Conservation (phyloP, 805 yeast species). For the Nakazawaea ambrosiae region DNA sequence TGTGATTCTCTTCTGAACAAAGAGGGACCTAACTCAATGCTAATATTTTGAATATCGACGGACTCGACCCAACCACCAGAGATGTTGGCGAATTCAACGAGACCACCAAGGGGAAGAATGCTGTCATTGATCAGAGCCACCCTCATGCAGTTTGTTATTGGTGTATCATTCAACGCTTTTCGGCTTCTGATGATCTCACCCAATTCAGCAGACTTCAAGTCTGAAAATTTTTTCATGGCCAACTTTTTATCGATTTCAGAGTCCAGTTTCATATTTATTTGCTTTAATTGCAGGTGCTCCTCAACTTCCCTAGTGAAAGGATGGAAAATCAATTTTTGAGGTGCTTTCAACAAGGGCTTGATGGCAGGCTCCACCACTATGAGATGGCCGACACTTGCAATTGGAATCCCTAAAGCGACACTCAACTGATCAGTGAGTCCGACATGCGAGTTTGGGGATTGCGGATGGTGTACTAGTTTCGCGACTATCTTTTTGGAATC, state of each 20-base stretch:
- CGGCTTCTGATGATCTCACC: slow-evolving; percentile 12
- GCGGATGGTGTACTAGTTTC: slow-evolving; percentile 31
- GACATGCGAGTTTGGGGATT: slow-evolving; percentile 30
- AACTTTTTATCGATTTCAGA: slow-evolving; percentile 17
- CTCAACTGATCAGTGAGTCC: slow-evolving; percentile 51
- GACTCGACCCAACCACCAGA: slow-evolving; percentile 41
- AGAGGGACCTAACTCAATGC: slow-evolving; percentile 45
- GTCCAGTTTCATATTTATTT: slow-evolving; percentile 14
- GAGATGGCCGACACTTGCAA: slow-evolving; percentile 41
- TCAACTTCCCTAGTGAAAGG: slow-evolving; percentile 37
- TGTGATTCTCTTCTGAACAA: slow-evolving; percentile 25
- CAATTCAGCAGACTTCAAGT: slow-evolving; percentile 17
- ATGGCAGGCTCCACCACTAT: slow-evolving; percentile 43
- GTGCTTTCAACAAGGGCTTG: slow-evolving; percentile 24
- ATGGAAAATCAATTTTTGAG: slow-evolving; percentile 39
- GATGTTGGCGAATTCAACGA: slow-evolving; percentile 40
- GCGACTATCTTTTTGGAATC: slow-evolving; percentile 46
- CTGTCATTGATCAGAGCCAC: slow-evolving; percentile 39
- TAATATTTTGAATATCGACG: slow-evolving; percentile 24
- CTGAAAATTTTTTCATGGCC: slow-evolving; percentile 15
- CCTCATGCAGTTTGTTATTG: slow-evolving; percentile 43
- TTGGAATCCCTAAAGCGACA: slow-evolving; percentile 46
- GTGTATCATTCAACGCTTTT: slow-evolving; percentile 18
- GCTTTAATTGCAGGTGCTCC: background rate
- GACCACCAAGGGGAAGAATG: slow-evolving; percentile 48